A percentile compares a stretch with the other conserved stretches of the same genome.
Evolutionary conservation across 768 basidiomycete species (phyloP).

Genomic region (Suillus subaureus): DNA sequence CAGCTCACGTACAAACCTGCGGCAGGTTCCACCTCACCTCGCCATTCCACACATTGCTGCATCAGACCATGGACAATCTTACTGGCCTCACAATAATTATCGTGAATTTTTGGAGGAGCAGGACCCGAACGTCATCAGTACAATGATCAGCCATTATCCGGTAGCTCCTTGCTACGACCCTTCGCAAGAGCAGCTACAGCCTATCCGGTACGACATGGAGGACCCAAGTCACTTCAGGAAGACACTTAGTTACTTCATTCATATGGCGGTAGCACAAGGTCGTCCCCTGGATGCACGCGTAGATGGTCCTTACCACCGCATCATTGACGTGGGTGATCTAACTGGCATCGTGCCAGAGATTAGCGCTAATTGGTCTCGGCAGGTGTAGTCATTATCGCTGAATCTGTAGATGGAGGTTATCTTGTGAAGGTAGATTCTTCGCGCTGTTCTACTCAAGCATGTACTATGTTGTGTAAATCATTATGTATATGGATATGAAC

Average conservation of each 20-base stretch:
- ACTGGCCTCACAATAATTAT: background rate
- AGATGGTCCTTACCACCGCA: slow-evolving; percentile 10
- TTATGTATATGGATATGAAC: background rate
- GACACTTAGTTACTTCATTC: slow-evolving; percentile 8
- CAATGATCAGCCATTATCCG: slow-evolving; percentile 6
- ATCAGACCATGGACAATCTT: background rate
- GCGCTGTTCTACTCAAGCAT: no score
- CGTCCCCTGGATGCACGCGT: slow-evolving; percentile 16
- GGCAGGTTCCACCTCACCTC: background rate
- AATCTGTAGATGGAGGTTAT: background rate
- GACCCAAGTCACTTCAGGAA: slow-evolving; percentile 3
- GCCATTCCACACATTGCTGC: background rate
- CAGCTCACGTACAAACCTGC: slow-evolving; percentile 4
- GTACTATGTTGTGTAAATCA: background rate
- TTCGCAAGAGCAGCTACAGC: slow-evolving; percentile 6
- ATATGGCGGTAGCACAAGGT: slow-evolving; percentile 10
- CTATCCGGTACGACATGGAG: slow-evolving; percentile 14
- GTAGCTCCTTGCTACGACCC: slow-evolving; percentile 4
- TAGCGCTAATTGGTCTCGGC: slow-evolving; percentile 8
- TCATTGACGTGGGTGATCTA: slow-evolving; percentile 1
- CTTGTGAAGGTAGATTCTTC: background rate
- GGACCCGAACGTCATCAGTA: slow-evolving; percentile 2
- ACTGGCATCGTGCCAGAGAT: slow-evolving; percentile 13
- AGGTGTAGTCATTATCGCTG: background rate
- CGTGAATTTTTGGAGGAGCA: background rate